These are phyloP conservation scores for Globisporangium middletonii DNA, from an alignment of 352 stramenopile genomes.

Conservation along the genomic window DNA sequence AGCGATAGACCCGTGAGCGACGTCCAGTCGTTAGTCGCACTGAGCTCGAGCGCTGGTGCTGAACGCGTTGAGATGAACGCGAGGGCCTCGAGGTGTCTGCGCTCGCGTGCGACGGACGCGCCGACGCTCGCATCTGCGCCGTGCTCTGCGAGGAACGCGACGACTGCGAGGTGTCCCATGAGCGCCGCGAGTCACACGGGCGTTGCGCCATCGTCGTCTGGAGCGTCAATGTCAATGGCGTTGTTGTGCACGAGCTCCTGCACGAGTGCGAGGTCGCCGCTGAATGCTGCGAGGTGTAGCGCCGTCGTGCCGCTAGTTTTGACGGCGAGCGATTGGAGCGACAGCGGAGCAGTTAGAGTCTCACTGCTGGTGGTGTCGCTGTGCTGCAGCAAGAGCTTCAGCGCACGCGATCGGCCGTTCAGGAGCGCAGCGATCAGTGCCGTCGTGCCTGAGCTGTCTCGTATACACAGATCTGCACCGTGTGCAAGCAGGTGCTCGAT, in stretches of 20 bases:
- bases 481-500: conserved; percentile 21
- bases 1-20: conserved; percentile 15
- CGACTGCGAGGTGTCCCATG: conserved; percentile 27
- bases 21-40: not conserved
- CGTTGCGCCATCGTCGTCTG: conserved; percentile 24
- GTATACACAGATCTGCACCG: conserved; percentile 18
- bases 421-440: conserved; percentile 24
- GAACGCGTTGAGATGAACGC: conserved; percentile 24
- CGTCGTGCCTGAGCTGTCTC: conserved; percentile 16
- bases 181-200: conserved; percentile 31
- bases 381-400: conserved; percentile 22
- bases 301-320: conserved; percentile 22
- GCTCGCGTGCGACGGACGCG: conserved; percentile 22
- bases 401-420: conserved; percentile 19
- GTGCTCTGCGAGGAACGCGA: conserved; percentile 27
- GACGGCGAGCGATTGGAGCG: conserved; percentile 6
- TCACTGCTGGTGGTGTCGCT: conserved; percentile 9
- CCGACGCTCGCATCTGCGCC: conserved; percentile 21
- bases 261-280: conserved; percentile 17
- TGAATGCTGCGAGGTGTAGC: conserved; percentile 36
- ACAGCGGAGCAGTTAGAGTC: not conserved
- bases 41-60: conserved; percentile 8
- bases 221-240: conserved; percentile 18
- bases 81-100: conserved; percentile 27
- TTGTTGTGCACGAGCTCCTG: conserved; percentile 17